Evolutionary conservation across 176 grass and related monocot genomes (phyloP).

Genomic region (Tuctoria greenei): DNA sequence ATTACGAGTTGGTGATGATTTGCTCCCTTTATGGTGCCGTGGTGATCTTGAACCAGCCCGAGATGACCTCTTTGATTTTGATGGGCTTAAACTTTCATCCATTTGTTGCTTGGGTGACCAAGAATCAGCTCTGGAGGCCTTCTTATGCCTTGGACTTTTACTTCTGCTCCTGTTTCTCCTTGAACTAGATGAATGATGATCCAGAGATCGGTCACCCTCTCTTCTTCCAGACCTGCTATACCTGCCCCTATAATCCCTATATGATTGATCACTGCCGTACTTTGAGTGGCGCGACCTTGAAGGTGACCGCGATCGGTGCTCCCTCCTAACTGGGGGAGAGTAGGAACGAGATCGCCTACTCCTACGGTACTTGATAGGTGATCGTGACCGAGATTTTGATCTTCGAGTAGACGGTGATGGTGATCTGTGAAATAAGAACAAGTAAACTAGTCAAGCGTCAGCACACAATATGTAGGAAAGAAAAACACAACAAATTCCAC

Average conservation of each 20-base stretch:
- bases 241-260: constrained; percentile 62
- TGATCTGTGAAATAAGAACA: constrained; percentile 70
- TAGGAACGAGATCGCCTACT: constrained; percentile 71
- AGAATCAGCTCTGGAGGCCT: constrained; percentile 52
- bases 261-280: constrained; percentile 51
- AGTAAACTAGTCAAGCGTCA: constrained; percentile 24
- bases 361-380: constrained; percentile 83
- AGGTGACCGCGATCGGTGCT: constrained; percentile 67
- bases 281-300: constrained; percentile 59
- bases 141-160: constrained; percentile 66
- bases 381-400: constrained; percentile 84
- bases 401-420: constrained; percentile 48
- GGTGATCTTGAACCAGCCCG: constrained; percentile 65
- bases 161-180: constrained; percentile 82
- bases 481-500: neutral
- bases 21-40: constrained; percentile 49
- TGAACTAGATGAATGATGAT: constrained; percentile 68
- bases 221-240: constrained; percentile 62
- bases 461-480: no score
- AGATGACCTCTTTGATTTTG: constrained; percentile 55
- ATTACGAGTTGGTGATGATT: constrained; percentile 48
- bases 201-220: constrained; percentile 49
- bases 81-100: constrained; percentile 58
- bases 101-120: constrained; percentile 55
- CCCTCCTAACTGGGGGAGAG: constrained; percentile 64